A percentile compares a stretch with the other conserved stretches of the same genome.
These are phyloP conservation scores for Cucumis hystrix DNA, from an alignment of 306 rosid genomes.

Conservation along the genomic window DNA sequence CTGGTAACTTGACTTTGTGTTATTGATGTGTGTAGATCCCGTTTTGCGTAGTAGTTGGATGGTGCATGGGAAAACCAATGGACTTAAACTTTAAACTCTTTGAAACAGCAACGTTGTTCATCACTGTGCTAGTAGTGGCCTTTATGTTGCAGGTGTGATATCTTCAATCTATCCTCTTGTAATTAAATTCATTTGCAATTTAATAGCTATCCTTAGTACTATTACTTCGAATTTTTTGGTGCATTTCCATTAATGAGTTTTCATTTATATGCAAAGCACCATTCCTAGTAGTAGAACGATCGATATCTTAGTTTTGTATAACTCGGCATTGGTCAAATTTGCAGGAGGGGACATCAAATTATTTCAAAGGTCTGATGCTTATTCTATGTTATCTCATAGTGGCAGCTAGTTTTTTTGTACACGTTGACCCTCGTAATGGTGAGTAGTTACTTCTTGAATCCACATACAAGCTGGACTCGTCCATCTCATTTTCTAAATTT, in stretches of 20 bases:
- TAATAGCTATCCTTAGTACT: background rate
- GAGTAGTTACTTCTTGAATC: conserved; percentile 17
- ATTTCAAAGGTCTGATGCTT: conserved; percentile 92
- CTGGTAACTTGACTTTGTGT: background rate
- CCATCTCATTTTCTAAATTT: no score
- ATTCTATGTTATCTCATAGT: conserved; percentile 85
- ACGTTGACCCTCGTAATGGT: conserved; percentile 70
- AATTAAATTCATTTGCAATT: background rate
- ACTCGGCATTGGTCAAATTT: conserved; percentile 3
- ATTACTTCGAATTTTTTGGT: no score
- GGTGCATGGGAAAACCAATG: conserved; percentile 87
- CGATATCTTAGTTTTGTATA: background rate
- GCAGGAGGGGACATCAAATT: conserved; percentile 89
- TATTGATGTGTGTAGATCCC: conserved; percentile 38
- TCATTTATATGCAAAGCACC: background rate
- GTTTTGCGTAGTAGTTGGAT: conserved; percentile 88
- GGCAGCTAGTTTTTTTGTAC: conserved; percentile 88
- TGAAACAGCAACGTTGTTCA: conserved; percentile 86
- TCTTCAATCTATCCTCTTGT: background rate
- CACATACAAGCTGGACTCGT: background rate
- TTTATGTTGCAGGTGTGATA: conserved; percentile 74
- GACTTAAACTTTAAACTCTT: conserved; percentile 92
- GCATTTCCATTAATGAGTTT: background rate
- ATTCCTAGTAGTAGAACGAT: background rate
- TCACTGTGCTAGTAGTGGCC: conserved; percentile 84